Percentiles rank a stretch among this genome's conserved stretches.
phyloP scores from a whole-genome alignment of 2,329 filamentous ascomycete genomes.

The Fusarium guadeloupense region DNA sequence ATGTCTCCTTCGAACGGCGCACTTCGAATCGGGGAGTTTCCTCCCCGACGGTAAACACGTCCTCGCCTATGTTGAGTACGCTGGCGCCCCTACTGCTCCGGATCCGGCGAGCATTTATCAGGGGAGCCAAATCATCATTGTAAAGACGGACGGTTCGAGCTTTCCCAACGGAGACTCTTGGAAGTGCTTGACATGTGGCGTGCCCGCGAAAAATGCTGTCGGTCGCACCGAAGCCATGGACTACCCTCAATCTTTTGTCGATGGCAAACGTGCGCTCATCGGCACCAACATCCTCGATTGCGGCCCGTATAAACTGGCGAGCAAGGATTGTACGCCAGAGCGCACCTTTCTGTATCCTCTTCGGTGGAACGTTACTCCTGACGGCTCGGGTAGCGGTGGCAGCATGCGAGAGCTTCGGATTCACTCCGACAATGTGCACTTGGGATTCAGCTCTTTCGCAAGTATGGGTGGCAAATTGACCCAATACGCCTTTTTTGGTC shows the following conservation, averaged over 20 bases:
- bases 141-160: conserved; percentile 52
- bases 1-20: neutral
- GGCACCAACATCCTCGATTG: conserved; percentile 52
- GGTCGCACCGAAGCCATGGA: conserved; percentile 33
- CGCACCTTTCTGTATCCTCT: conserved; percentile 1
- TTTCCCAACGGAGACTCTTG: conserved; percentile 57
- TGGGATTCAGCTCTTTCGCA: conserved; percentile 53
- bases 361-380: conserved; percentile 28
- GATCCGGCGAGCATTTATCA: conserved; percentile 53
- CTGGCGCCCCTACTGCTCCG: conserved; percentile 52
- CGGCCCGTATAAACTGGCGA: conserved; percentile 44
- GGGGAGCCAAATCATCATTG: conserved; percentile 53
- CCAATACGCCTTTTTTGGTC: conserved; percentile 49
- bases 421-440: conserved; percentile 56
- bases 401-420: conserved; percentile 54
- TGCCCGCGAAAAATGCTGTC: conserved; percentile 46
- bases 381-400: conserved; percentile 46
- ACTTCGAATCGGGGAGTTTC: conserved; percentile 42
- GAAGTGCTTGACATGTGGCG: conserved; percentile 58
- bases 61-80: conserved; percentile 50
- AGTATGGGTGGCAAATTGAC: conserved; percentile 5
- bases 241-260: conserved; percentile 56
- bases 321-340: conserved; percentile 9
- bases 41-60: conserved; percentile 55
- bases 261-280: conserved; percentile 49